phyloP scores from a whole-genome alignment of 192 early-diverging fungal genomes.

The Coemansia sp. region DNA sequence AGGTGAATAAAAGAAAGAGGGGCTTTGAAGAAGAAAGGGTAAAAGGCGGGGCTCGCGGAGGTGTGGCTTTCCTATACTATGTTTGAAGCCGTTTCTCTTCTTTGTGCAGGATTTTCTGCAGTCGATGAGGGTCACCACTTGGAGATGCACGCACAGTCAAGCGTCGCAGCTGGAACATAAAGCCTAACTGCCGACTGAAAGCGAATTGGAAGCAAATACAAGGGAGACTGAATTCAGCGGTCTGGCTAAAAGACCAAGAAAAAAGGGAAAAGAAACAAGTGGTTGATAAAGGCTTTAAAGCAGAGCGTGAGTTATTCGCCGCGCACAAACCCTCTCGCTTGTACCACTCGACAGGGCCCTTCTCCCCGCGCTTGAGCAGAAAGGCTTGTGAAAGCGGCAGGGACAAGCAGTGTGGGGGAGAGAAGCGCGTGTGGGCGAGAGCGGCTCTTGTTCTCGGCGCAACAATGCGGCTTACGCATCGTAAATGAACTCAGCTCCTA shows the following conservation, averaged over 20 bases:
- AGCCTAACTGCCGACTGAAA: not conserved
- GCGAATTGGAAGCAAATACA: not conserved
- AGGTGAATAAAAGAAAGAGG: not conserved
- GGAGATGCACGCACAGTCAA: constrained; percentile 2
- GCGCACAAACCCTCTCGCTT: too few species aligned
- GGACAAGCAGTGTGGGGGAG: not conserved
- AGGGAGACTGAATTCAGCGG: constrained; percentile 3
- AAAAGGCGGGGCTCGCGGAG: not conserved
- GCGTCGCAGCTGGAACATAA: not conserved
- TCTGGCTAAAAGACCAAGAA: not conserved
- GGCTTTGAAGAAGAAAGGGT: not conserved
- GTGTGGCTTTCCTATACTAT: not conserved
- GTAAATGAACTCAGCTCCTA: too few species aligned
- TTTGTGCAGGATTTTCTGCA: not conserved
- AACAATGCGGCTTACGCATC: not conserved
- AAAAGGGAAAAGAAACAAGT: not conserved
- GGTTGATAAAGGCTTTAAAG: not conserved
- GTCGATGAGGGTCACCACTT: constrained; percentile 2
- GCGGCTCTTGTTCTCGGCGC: too few species aligned
- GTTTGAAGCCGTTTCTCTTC: not conserved
- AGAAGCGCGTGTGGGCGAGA: too few species aligned
- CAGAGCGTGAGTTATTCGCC: not conserved
- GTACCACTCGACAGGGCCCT: not conserved
- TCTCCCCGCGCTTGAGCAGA: not conserved
- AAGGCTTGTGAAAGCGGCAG: not conserved